phyloP scores from a whole-genome alignment of 2,329 filamentous ascomycete species.

The Cercospora sesami region DNA sequence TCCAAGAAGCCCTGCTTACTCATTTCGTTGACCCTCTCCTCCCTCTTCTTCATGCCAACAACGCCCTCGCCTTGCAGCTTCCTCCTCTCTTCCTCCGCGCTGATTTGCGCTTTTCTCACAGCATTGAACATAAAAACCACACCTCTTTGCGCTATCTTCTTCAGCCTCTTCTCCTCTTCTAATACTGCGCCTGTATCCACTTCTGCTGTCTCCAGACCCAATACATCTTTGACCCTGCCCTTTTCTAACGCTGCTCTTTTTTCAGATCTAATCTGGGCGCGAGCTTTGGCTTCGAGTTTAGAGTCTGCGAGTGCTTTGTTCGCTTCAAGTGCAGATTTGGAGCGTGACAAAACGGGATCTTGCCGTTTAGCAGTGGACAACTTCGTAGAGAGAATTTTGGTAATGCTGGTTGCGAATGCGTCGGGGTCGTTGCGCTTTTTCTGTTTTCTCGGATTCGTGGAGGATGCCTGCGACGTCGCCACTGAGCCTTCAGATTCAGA shows the following conservation, averaged over 20 bases:
- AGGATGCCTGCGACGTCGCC: constrained; percentile 30
- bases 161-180: constrained; percentile 74
- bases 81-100: constrained; percentile 74
- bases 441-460: constrained; percentile 43
- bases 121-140: constrained; percentile 97
- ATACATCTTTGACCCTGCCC: constrained; percentile 82
- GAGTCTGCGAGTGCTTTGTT: constrained; percentile 71
- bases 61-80: constrained; percentile 69
- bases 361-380: constrained; percentile 75
- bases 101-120: constrained; percentile 86
- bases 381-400: constrained; percentile 89
- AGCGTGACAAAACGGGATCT: constrained; percentile 89
- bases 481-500: constrained; percentile 39
- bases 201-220: constrained; percentile 60
- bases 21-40: constrained; percentile 92
- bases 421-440: constrained; percentile 89
- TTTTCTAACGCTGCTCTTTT: constrained; percentile 78
- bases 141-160: constrained; percentile 87
- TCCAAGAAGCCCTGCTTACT: constrained; percentile 96
- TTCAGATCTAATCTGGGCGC: constrained; percentile 74
- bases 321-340: constrained; percentile 69
- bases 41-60: constrained; percentile 74
- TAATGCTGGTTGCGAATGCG: constrained; percentile 89
- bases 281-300: constrained; percentile 78
- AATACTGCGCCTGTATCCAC: constrained; percentile 54